Conservation (phyloP, 495 filamentous ascomycete species). For the Oleoguttula mirabilis region DNA sequence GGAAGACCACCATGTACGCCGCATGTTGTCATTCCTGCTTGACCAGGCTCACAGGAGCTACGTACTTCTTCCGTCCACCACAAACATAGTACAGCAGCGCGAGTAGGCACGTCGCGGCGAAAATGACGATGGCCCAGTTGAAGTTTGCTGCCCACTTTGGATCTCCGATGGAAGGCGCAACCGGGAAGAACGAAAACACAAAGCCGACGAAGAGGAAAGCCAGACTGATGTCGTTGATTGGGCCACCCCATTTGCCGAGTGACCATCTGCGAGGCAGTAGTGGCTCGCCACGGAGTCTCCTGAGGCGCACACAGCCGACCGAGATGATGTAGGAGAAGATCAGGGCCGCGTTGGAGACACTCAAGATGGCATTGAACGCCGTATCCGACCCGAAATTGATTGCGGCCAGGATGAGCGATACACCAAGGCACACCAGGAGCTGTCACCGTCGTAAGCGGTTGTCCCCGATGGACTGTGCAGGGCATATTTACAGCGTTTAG, state of each 20-base stretch:
- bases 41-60: slow-evolving; percentile 2
- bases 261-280: slow-evolving; percentile 10
- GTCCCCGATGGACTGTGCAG: not conserved
- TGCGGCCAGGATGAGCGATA: slow-evolving; percentile 30
- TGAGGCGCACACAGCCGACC: slow-evolving; percentile 8
- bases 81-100: not conserved
- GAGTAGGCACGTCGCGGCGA: not conserved
- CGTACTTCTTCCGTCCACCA: slow-evolving; percentile 5
- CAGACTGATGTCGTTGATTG: slow-evolving; percentile 19
- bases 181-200: slow-evolving; percentile 18
- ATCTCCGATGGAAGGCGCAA: not conserved
- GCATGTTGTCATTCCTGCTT: slow-evolving; percentile 27
- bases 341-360: slow-evolving; percentile 22
- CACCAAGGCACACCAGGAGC: slow-evolving; percentile 29
- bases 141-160: slow-evolving; percentile 6
- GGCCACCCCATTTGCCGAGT: slow-evolving; percentile 12
- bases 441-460: not conserved
- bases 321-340: slow-evolving; percentile 17
- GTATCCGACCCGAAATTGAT: slow-evolving; percentile 40
- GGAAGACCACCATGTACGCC: too few relatives aligned
- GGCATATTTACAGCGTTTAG: slow-evolving; percentile 18
- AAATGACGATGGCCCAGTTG: slow-evolving; percentile 14
- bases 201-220: slow-evolving; percentile 17
- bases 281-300: slow-evolving; percentile 6
- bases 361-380: slow-evolving; percentile 39